Conservation (phyloP, 2,329 filamentous ascomycete species). For the Alternaria rosae region DNA sequence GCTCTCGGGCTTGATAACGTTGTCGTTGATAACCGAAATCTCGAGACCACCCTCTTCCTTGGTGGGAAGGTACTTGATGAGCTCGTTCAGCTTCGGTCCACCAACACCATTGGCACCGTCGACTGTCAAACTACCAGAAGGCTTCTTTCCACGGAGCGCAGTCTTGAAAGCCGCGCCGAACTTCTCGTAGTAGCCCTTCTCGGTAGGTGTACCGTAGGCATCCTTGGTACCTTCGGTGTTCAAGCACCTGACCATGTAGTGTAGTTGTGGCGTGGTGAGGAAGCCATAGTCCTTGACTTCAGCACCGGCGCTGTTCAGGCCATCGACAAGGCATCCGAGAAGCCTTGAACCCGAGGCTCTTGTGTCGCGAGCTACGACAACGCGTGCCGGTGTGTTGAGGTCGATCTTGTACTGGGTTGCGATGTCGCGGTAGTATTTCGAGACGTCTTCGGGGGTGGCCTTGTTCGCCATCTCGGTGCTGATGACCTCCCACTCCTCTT, state of each 20-base stretch:
- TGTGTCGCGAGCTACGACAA: constrained; percentile 91
- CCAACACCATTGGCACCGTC: constrained; percentile 98
- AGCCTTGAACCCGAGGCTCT: constrained; percentile 88
- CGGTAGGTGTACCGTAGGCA: constrained; percentile 86
- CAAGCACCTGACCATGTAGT: constrained; percentile 93
- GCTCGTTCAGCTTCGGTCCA: constrained; percentile 84
- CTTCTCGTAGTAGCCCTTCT: constrained; percentile 95
- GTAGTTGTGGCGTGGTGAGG: constrained; percentile 95
- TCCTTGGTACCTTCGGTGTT: constrained; percentile 90
- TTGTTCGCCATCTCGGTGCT: constrained; percentile 91
- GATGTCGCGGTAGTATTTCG: constrained; percentile 77
- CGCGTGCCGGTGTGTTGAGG: constrained; percentile 72
- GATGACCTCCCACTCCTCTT: constrained; percentile 84
- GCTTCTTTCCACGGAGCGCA: constrained; percentile 75
- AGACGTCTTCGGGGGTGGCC: constrained; percentile 74
- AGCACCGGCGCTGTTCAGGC: constrained; percentile 76
- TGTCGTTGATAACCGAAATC: constrained; percentile 89
- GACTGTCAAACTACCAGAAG: constrained; percentile 78
- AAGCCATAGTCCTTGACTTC: constrained; percentile 86
- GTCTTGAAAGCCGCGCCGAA: constrained; percentile 82
- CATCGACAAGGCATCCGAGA: constrained; percentile 78
- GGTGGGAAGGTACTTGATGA: constrained; percentile 81
- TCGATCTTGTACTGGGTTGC: constrained; percentile 67
- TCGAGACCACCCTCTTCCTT: constrained; percentile 70
- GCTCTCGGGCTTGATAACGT: constrained; percentile 86